These are phyloP conservation scores for Candida orba DNA, from an alignment of 805 yeast species.

Conservation along the genomic window DNA sequence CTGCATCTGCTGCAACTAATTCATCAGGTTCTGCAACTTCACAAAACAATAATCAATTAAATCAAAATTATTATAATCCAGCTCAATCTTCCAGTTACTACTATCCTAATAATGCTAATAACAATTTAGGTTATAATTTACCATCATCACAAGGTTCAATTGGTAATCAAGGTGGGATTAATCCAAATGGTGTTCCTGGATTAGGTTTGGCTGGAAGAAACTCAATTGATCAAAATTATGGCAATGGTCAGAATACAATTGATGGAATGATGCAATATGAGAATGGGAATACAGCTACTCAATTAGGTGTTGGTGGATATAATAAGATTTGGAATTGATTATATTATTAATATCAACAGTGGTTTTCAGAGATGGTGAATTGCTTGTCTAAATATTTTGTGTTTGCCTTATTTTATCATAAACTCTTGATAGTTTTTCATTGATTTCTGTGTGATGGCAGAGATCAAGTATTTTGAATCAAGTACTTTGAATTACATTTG, in stretches of 20 bases:
- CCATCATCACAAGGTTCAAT: conserved; percentile 4
- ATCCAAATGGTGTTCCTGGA: background rate
- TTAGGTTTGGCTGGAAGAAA: no score
- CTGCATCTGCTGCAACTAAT: conserved; percentile 3
- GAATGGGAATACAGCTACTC: background rate
- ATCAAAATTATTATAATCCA: background rate
- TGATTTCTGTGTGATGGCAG: no score
- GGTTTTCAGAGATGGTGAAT: no score
- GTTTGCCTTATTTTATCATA: no score
- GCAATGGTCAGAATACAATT: conserved; percentile 1
- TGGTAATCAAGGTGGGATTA: background rate
- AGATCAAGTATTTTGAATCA: no score
- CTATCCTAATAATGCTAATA: background rate
- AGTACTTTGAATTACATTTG: no score
- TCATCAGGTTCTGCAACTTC: no score
- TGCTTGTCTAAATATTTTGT: no score
- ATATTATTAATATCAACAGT: no score
- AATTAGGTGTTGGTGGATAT: background rate
- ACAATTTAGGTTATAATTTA: background rate
- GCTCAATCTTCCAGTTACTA: conserved; percentile 1
- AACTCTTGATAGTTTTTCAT: no score
- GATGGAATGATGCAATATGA: conserved; percentile 3
- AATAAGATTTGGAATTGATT: no score
- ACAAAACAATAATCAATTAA: no score
- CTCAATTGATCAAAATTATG: background rate